A percentile compares a stretch with the other conserved stretches of the same genome.
phyloP scores from a whole-genome alignment of 1,139 yeast species.

The Suhomyces bribrorum region DNA sequence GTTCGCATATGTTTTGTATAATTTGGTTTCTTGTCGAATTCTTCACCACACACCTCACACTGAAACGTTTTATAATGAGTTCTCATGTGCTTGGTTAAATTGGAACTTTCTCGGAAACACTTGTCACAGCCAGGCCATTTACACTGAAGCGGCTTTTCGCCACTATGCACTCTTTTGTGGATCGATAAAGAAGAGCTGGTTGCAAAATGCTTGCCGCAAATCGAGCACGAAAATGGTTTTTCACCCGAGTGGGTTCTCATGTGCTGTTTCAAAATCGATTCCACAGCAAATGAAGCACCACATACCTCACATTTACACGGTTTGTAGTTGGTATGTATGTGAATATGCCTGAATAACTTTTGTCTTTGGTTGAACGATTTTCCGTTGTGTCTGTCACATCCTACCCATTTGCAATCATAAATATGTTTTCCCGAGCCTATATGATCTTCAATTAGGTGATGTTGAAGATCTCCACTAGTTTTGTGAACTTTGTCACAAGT shows the following conservation, averaged over 20 bases:
- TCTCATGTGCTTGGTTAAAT: constrained; percentile 84
- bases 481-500: constrained; percentile 53
- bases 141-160: constrained; percentile 79
- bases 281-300: constrained; percentile 68
- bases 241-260: constrained; percentile 87
- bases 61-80: constrained; percentile 55
- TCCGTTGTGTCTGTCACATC: constrained; percentile 65
- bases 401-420: constrained; percentile 77
- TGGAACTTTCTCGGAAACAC: constrained; percentile 85
- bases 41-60: constrained; percentile 53
- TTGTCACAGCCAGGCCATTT: constrained; percentile 80
- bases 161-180: constrained; percentile 56
- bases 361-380: constrained; percentile 78
- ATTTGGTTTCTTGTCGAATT: constrained; percentile 48
- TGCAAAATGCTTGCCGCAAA: constrained; percentile 54
- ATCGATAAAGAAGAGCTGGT: constrained; percentile 57
- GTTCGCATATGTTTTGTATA: constrained; percentile 40
- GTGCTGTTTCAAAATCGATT: constrained; percentile 70
- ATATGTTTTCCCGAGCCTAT: constrained; percentile 70
- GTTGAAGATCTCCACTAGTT: constrained; percentile 61
- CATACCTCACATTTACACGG: constrained; percentile 74
- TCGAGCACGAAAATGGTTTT: constrained; percentile 51
- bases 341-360: constrained; percentile 80
- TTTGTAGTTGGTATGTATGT: constrained; percentile 81
- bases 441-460: constrained; percentile 68